These are phyloP conservation scores for Russula sp. DNA, from an alignment of 768 basidiomycete genomes.

Conservation along the genomic window DNA sequence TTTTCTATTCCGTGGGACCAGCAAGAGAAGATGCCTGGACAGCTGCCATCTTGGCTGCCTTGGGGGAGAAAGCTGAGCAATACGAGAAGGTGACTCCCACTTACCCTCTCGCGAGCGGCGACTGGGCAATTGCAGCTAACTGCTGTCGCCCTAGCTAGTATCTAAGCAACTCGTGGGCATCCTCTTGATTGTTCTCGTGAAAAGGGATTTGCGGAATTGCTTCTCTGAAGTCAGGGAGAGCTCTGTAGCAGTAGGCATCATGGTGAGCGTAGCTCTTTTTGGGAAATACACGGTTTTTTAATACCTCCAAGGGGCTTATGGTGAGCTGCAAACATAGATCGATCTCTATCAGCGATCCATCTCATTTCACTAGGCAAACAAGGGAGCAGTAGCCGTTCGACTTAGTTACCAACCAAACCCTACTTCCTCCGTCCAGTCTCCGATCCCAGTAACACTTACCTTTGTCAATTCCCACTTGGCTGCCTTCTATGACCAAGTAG, in stretches of 20 bases:
- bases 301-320: conserved; percentile 11
- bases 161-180: conserved; percentile 83
- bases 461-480: conserved; percentile 83
- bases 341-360: neutral
- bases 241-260: conserved; percentile 63
- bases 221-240: conserved; percentile 50
- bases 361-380: conserved; percentile 59
- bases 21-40: conserved; percentile 68
- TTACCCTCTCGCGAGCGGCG: neutral
- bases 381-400: conserved; percentile 68
- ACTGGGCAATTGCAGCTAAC: conserved; percentile 3
- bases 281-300: neutral
- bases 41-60: conserved; percentile 54
- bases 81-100: conserved; percentile 56
- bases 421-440: conserved; percentile 25
- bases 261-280: conserved; percentile 42
- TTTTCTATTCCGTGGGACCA: conserved; percentile 62
- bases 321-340: neutral
- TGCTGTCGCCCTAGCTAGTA: conserved; percentile 40
- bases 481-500: conserved; percentile 74
- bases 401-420: conserved; percentile 47
- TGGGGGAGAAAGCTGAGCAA: conserved; percentile 57
- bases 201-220: conserved; percentile 42
- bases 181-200: conserved; percentile 64
- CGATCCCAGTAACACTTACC: conserved; percentile 47